These are phyloP conservation scores for Schwanniomyces vanrijiae DNA, from an alignment of 805 yeast genomes.

Conservation along the genomic window DNA sequence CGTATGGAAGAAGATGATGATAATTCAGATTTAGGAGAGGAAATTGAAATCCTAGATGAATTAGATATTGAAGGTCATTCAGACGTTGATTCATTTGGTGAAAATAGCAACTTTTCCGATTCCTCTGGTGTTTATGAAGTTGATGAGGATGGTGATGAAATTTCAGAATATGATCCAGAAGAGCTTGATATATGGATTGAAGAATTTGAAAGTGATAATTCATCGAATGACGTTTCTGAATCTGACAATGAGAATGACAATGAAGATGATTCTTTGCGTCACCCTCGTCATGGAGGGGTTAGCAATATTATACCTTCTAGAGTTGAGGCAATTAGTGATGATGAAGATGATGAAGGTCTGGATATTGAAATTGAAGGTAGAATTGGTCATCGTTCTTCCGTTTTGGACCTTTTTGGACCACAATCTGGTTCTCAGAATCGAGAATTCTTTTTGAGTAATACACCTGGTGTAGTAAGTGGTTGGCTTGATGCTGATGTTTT, in stretches of 20 bases:
- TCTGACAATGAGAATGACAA: conserved; percentile 15
- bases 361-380: conserved; percentile 22
- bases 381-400: conserved; percentile 10
- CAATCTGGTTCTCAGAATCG: conserved; percentile 14
- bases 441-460: conserved; percentile 14
- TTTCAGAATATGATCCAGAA: conserved; percentile 27
- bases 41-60: conserved; percentile 35
- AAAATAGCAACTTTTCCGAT: conserved; percentile 15
- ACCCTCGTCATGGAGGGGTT: background rate
- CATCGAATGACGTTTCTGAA: conserved; percentile 13
- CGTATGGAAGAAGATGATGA: conserved; percentile 6
- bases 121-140: conserved; percentile 22
- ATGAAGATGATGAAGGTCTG: conserved; percentile 18
- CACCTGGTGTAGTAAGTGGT: conserved; percentile 3
- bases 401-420: conserved; percentile 27
- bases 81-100: conserved; percentile 27
- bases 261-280: conserved; percentile 7
- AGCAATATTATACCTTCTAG: conserved; percentile 9
- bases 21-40: conserved; percentile 18
- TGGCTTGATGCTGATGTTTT: conserved; percentile 13
- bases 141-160: conserved; percentile 18
- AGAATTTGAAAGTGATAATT: conserved; percentile 29
- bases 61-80: conserved; percentile 29
- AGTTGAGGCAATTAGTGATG: conserved; percentile 13
- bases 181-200: conserved; percentile 43